Evolutionary conservation across 331 rosid species (phyloP).

Genomic region (Quercus tomentella): DNA sequence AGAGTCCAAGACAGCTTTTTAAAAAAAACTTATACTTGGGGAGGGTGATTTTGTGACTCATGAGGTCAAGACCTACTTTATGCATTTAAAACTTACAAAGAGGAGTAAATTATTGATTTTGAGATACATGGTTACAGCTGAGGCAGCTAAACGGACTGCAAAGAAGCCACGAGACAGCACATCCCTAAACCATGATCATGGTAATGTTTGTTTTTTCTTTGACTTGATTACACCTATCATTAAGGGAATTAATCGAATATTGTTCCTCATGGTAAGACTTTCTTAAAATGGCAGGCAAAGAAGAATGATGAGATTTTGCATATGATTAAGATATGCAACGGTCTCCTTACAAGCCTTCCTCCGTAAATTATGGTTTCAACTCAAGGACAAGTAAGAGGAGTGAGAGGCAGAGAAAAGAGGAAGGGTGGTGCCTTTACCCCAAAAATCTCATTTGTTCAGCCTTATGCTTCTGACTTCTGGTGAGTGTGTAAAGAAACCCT

Average conservation of each 20-base stretch:
- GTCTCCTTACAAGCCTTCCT: background rate
- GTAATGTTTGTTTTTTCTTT: conserved; percentile 13
- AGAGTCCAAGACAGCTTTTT: too few species aligned
- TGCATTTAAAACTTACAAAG: too few species aligned
- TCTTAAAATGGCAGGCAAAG: conserved; percentile 38
- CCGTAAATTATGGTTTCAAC: background rate
- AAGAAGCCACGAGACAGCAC: conserved; percentile 37
- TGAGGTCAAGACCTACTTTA: too few species aligned
- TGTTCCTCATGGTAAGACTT: conserved; percentile 13
- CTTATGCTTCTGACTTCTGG: background rate
- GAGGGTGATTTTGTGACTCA: too few species aligned
- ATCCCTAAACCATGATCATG: conserved; percentile 27
- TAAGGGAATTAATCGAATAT: background rate
- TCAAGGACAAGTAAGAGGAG: background rate
- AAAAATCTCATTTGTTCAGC: background rate
- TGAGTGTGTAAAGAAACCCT: background rate
- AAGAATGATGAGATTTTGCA: conserved; percentile 16
- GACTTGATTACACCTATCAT: background rate
- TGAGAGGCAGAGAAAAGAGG: conserved; percentile 2
- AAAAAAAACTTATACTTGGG: too few species aligned
- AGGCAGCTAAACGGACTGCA: conserved; percentile 32
- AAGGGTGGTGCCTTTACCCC: background rate
- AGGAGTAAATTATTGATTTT: background rate
- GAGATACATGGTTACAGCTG: conserved; percentile 37
- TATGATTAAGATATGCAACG: conserved; percentile 1